phyloP scores from a whole-genome alignment of 306 rosid genomes.

The Fagus crenata region DNA sequence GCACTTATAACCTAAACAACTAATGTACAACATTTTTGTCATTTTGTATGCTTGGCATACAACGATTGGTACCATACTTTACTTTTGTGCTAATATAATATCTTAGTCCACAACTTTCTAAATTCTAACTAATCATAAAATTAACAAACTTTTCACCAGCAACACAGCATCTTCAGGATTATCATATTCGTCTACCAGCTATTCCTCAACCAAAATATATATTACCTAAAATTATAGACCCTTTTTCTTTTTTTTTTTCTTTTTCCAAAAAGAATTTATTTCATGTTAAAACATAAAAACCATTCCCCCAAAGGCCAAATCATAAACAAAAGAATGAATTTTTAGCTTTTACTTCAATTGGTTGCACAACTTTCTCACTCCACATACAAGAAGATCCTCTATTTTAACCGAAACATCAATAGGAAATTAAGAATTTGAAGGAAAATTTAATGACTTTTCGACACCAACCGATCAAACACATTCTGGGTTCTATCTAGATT shows the following conservation, averaged over 20 bases:
- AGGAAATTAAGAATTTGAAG: background rate
- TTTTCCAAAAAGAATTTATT: background rate
- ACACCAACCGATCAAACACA: background rate
- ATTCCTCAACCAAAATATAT: too few relatives aligned
- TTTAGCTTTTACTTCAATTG: too few relatives aligned
- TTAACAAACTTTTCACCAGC: background rate
- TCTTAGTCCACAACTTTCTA: background rate
- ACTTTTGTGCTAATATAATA: conserved; percentile 1
- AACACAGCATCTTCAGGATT: background rate
- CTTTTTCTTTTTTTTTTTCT: too few relatives aligned
- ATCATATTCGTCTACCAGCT: too few relatives aligned
- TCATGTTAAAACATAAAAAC: background rate
- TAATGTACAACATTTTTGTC: background rate
- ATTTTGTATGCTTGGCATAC: background rate
- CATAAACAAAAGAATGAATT: background rate
- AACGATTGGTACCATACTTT: background rate
- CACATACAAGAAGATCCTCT: background rate
- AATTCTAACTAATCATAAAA: background rate
- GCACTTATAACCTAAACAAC: background rate
- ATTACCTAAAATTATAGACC: too few relatives aligned
- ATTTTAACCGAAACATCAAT: background rate
- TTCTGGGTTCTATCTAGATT: background rate
- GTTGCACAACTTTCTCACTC: background rate
- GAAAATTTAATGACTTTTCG: background rate
- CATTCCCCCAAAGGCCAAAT: background rate